Evolutionary conservation across 768 basidiomycete species (phyloP), one percentile per base, ranked within the genome.

Genomic region (Serendipita vermifera): DNA sequence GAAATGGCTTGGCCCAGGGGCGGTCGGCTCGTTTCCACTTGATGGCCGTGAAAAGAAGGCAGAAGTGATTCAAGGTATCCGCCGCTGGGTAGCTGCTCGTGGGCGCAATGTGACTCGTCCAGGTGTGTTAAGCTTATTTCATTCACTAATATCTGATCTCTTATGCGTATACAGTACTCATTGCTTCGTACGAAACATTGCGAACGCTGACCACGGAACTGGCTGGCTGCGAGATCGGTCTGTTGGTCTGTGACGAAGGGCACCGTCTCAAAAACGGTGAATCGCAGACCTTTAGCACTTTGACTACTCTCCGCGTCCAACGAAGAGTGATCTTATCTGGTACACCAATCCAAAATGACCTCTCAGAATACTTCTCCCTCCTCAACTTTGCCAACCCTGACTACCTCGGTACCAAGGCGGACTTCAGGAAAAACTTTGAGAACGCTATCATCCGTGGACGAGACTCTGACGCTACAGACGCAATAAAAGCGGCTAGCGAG

Each of bases 241-340:
- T 99, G 14, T 70, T 99, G n/a, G 78, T 99, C 29, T 94, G 91
- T 59, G 94, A 99, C 63, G 94, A 99, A 72, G 94, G 94, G 3
- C 94, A 99, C 72, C 75, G 94, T 53, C 73, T 99, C 58, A 99
- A 99, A 72, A 99, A 99, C 66, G 87, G 65, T 90, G 92, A 94
- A 39, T 90, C 88, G 0, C 76, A 81, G 27, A 94, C 92, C 0
- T 97, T 89, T 68, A 81, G 83, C 66, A 80, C 91, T 2, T 73
- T 99, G 31, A 87, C 84, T 63, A 69, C 75, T 2, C 74, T 99
- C 40, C 79, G 93, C 63, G 91, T 93, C 55, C 83, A 81, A 65
- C 83, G 92, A 29, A 84, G 92, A 27, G 90, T 96, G 22, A 93
- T 97, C 63, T 75, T 97, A 39, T 90, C 92, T 31, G 92, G 92